Conservation (phyloP, 768 basidiomycete species). For the Hericium rajendrae region DNA sequence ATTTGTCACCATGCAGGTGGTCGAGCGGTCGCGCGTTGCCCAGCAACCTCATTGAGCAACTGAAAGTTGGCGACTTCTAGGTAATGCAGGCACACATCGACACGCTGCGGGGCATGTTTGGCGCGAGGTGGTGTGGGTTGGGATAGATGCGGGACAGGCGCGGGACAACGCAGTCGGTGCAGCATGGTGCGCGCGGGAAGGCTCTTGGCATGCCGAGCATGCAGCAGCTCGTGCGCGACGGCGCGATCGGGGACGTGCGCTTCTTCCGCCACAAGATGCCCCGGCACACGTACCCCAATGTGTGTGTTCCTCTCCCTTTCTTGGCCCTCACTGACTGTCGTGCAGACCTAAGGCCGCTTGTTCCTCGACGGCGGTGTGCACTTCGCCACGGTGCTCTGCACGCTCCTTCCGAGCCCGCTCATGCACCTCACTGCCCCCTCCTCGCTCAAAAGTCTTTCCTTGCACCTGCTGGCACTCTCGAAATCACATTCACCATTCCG, state of each 20-base stretch:
- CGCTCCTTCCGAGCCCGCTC: slow-evolving; percentile 43
- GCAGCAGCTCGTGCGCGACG: slow-evolving; percentile 41
- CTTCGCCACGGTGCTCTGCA: slow-evolving; percentile 54
- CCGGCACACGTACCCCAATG: slow-evolving; percentile 78
- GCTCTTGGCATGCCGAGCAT: slow-evolving; percentile 63
- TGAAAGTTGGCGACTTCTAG: too few relatives aligned
- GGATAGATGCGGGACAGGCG: slow-evolving; percentile 57
- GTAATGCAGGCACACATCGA: too few relatives aligned
- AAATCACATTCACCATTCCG: slow-evolving; percentile 55
- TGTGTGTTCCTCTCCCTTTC: slow-evolving; percentile 25
- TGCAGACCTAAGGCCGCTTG: slow-evolving; percentile 73
- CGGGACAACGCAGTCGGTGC: slow-evolving; percentile 58
- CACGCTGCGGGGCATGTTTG: too few relatives aligned
- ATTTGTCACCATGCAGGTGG: too few relatives aligned
- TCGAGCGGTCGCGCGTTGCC: too few relatives aligned
- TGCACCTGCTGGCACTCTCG: too few relatives aligned
- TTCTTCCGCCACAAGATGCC: too few relatives aligned
- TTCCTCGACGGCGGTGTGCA: slow-evolving; percentile 79
- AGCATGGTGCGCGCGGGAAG: slow-evolving; percentile 77
- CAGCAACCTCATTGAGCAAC: too few relatives aligned
- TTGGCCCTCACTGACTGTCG: neutral
- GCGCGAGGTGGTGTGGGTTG: too few relatives aligned
- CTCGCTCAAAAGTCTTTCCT: too few relatives aligned
- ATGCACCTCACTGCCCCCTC: slow-evolving; percentile 54
- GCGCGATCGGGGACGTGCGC: slow-evolving; percentile 62